A percentile compares a stretch with the other conserved stretches of the same genome.
Conservation (phyloP, 129 eudicot species). For the Artemisia argyi region DNA sequence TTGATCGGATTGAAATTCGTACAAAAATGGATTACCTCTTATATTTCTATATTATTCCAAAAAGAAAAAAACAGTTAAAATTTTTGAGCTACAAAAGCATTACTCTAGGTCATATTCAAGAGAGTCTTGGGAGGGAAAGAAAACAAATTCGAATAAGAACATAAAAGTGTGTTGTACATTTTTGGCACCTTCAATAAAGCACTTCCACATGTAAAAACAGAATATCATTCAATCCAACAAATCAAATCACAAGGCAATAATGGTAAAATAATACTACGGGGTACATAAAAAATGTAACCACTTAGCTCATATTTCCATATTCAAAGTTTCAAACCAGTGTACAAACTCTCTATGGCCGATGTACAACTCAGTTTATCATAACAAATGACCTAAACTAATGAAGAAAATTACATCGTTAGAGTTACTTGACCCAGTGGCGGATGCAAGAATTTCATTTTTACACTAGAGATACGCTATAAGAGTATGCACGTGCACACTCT, state of each 20-base stretch:
- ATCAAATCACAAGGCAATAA: conserved; percentile 13
- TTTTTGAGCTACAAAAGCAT: not conserved
- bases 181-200: conserved; percentile 36
- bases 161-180: conserved; percentile 24
- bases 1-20: no score
- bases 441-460: no score
- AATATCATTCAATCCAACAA: conserved; percentile 24
- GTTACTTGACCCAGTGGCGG: conserved; percentile 17
- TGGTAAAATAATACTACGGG: not conserved
- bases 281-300: not conserved
- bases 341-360: conserved; percentile 26
- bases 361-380: conserved; percentile 27
- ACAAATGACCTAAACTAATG: conserved; percentile 16
- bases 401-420: conserved; percentile 18
- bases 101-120: conserved; percentile 13
- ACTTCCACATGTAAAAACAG: conserved; percentile 18
- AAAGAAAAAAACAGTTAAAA: not conserved
- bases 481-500: no score
- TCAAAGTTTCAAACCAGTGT: conserved; percentile 22
- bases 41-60: not conserved
- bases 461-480: no score
- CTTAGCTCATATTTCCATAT: conserved; percentile 21
- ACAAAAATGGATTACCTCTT: not conserved
- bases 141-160: conserved; percentile 27
- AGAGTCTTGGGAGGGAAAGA: conserved; percentile 30